Conservation (phyloP, 2,329 filamentous ascomycete genomes). For the Hypoxylon sp. region DNA sequence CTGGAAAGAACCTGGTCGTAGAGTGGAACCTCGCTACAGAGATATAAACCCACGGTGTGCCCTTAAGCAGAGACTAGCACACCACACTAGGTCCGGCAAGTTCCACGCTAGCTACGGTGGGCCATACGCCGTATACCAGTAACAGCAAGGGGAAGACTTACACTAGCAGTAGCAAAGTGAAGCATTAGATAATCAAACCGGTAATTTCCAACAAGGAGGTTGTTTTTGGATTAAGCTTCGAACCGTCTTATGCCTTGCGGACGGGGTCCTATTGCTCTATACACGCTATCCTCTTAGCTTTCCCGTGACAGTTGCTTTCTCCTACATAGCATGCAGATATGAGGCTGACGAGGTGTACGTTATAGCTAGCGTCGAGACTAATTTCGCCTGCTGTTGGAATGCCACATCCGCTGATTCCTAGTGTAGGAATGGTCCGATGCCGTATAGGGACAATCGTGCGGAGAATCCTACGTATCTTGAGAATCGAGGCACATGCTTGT, state of each 20-base stretch:
- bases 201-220: background rate
- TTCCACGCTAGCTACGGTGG: background rate
- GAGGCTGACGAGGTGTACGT: constrained; percentile 3
- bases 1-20: background rate
- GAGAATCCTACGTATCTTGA: background rate
- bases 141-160: background rate
- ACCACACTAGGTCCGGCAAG: background rate
- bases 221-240: background rate
- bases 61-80: background rate
- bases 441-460: background rate
- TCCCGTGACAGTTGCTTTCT: background rate
- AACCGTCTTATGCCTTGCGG: background rate
- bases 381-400: background rate
- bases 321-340: constrained; percentile 3
- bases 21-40: constrained; percentile 6
- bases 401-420: background rate
- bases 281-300: background rate
- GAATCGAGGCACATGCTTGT: constrained; percentile 3
- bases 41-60: constrained; percentile 4
- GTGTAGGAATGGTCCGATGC: constrained; percentile 1
- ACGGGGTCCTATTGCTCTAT: background rate
- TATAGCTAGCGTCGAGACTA: background rate
- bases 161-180: background rate
- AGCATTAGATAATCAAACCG: background rate
- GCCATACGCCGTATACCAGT: background rate